phyloP scores from a whole-genome alignment of 2,329 filamentous ascomycete species.

The Fusarium marasasianum region DNA sequence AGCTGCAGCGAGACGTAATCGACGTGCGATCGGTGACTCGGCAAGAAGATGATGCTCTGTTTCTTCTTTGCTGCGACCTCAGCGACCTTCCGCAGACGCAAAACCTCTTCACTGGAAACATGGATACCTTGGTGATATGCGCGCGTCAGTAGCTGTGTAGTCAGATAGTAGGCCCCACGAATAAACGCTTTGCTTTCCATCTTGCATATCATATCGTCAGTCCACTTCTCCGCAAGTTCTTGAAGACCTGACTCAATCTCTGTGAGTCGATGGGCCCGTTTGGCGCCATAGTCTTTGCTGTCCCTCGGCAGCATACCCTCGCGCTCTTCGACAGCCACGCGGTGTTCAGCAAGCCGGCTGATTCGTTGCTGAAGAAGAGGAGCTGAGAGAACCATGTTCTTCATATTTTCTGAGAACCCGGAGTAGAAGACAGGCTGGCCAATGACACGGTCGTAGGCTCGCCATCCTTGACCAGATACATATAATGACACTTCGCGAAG shows the following conservation, averaged over 20 bases:
- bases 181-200: slow-evolving; percentile 97
- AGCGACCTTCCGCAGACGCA: slow-evolving; percentile 83
- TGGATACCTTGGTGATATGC: slow-evolving; percentile 98
- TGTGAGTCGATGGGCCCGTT: slow-evolving; percentile 63
- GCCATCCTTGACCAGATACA: slow-evolving; percentile 93
- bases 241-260: slow-evolving; percentile 78
- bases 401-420: slow-evolving; percentile 93
- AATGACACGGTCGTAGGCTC: slow-evolving; percentile 88
- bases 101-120: slow-evolving; percentile 92
- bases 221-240: slow-evolving; percentile 86
- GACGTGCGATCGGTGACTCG: slow-evolving; percentile 93
- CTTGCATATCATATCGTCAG: slow-evolving; percentile 98
- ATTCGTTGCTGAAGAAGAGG: slow-evolving; percentile 80
- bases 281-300: slow-evolving; percentile 61
- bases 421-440: slow-evolving; percentile 94
- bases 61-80: slow-evolving; percentile 85
- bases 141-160: slow-evolving; percentile 86
- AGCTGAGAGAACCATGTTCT: slow-evolving; percentile 76
- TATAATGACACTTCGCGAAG: slow-evolving; percentile 93
- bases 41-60: slow-evolving; percentile 95
- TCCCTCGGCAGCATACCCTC: slow-evolving; percentile 72
- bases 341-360: slow-evolving; percentile 76
- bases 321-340: slow-evolving; percentile 78
- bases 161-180: slow-evolving; percentile 87
- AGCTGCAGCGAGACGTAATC: slow-evolving; percentile 96